Evolutionary conservation across 805 yeast genomes (phyloP), one percentile per base, ranked within the genome.

Genomic region (Kurtzmaniella cleridarum): DNA sequence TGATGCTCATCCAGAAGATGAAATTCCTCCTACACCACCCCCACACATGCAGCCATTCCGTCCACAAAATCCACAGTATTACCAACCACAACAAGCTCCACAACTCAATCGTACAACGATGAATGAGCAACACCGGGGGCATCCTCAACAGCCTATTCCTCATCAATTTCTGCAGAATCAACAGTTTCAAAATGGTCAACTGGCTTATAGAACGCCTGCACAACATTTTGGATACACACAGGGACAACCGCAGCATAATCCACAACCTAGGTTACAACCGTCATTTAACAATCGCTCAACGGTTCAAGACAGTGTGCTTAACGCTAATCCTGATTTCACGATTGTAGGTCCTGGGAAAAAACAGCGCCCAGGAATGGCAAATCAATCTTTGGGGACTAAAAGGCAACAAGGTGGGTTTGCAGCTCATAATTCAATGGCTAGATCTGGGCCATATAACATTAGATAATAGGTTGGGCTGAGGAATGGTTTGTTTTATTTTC

Each of bases 291-390:
- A 50, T 39, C 42, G 44, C 7, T 59, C 63, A 3, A 61, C 71
- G 3, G 55, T 63, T 12, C 60, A 71, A 1, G 72, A 68, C 39
- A 60, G 51, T 41, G 67, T 58, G 3, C 57, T 68, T 45, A 59
- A 54, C 34, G 55, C 49, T 36, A 67, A 68, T 43, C 74, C 74
- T 0, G 73, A 68, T 47, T 64, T 66, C 40, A 50, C 64, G 9
- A 36, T 62, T 35, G 67, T 64, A 5, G 28, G 52, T 12, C 36
- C 47, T 8, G 52, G 50, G 28, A 43, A 62, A 16, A 53, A 46
- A 41, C 45, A 46, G 14, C 42, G 48, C n/a, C 48, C 48, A 8
- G 53, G 51, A 3, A 51, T 54, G 39, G 50, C 48, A 7, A 58
- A 59, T 3, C 54, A 48, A 5, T 51, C 55, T 11, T 45, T 48